Base-by-base conservation (phyloP, 2,329 filamentous ascomycete species). In the Aspergillus texensis region DNA sequence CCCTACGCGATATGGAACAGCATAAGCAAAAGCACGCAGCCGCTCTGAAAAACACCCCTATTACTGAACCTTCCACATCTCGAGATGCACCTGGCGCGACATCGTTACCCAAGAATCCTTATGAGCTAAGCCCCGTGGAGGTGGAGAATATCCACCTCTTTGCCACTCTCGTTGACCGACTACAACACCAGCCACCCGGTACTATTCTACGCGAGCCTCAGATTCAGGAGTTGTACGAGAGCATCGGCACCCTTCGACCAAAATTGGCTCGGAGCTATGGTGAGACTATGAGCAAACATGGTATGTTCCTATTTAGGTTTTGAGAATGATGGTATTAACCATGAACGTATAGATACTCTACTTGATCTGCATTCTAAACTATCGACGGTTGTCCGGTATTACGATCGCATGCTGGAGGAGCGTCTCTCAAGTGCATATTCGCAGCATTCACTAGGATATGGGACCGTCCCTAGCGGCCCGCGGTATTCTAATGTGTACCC, bases 221-320 rank as follows among this genome's bases (percentile, higher is more conserved):
- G 76, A 97, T 99, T 57, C 95, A 99, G 78, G 95, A 99, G 79
- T 83, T 99, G 5, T 99, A 99, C 76, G 95, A 98, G 74, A 96
- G 94, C 71, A 98, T 99, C 71, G 93, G 94, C n/a, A 86, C 93
- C 19, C 82, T 99, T 66, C 87, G 95, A 57, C 95, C 95, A 1
- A 99, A 99, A 78, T 84, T 99, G 61, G 95, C 95, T 5, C 88
- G 95, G 62, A 97, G 94, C 0, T 97, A 98, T 75, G 95, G 95
- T 61, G 95, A 99, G 81, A 97, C 95, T 0, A 98, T 99, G 95
- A 98, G 95, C 86, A 99, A 99, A 79, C 95, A 98, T 78, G 94
- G 92, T 92, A 82, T 75, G 88, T 80, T 32, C 12, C 46, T 32
- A 3, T 41, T 24, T 19, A n/a, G 21, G 4, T 54, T 28, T 43